Conservation (phyloP, 2,329 filamentous ascomycete species). For the Aspergillus ibericus region DNA sequence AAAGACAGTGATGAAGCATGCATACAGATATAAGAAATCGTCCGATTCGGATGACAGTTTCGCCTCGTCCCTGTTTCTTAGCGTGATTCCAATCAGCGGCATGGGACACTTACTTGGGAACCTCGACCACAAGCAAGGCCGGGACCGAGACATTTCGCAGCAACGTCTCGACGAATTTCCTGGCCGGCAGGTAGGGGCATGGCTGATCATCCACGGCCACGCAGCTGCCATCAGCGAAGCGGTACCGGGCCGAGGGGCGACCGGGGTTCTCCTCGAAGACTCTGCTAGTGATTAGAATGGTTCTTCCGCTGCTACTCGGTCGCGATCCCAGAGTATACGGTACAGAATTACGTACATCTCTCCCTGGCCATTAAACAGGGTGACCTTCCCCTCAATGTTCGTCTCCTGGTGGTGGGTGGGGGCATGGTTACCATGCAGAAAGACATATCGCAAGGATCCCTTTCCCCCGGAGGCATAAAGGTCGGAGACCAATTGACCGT, state of each 20-base stretch:
- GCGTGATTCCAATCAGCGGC: neutral
- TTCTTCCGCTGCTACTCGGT: neutral
- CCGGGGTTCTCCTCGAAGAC: slow-evolving; percentile 2
- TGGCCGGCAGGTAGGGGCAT: neutral
- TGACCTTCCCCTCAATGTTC: slow-evolving; percentile 1
- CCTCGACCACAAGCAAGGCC: neutral
- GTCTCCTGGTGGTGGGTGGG: neutral
- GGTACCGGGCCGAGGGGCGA: neutral
- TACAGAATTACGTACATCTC: neutral
- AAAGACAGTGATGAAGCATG: neutral
- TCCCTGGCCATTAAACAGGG: neutral
- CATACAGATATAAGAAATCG: neutral
- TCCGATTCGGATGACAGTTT: neutral
- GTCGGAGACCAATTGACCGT: too few relatives aligned
- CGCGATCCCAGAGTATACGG: neutral
- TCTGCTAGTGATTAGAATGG: neutral
- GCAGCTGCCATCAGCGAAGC: neutral
- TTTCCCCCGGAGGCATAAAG: slow-evolving; percentile 3
- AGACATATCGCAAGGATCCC: slow-evolving; percentile 6
- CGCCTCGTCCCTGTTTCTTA: neutral
- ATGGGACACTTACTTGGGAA: neutral
- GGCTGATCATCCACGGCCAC: neutral
- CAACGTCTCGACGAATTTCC: slow-evolving; percentile 1
- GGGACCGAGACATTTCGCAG: slow-evolving; percentile 4
- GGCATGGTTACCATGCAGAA: slow-evolving; percentile 1